A percentile compares a stretch with the other conserved stretches of the same genome.
These are phyloP conservation scores for Leccinum subrobustum DNA, from an alignment of 1,284 basidiomycete species.

Conservation along the genomic window DNA sequence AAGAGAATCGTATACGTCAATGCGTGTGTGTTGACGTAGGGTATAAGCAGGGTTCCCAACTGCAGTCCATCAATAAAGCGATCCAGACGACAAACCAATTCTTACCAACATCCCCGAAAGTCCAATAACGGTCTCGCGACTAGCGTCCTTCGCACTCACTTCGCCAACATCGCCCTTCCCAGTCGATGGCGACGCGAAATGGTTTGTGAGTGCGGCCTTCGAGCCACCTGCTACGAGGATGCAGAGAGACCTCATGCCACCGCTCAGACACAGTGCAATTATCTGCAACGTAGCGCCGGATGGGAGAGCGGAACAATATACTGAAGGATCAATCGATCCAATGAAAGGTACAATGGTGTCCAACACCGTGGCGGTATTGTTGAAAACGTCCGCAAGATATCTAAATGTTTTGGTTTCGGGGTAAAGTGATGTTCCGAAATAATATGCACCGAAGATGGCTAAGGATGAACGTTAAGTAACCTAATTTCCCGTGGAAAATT, in stretches of 20 bases:
- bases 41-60: constrained; percentile 59
- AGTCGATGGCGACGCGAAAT: constrained; percentile 53
- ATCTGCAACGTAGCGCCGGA: constrained; percentile 42
- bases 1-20: constrained; percentile 53
- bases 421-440: constrained; percentile 59
- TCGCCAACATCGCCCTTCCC: constrained; percentile 63
- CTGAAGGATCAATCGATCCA: constrained; percentile 31
- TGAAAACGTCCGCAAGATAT: constrained; percentile 67
- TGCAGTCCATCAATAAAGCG: constrained; percentile 27
- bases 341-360: constrained; percentile 61
- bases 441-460: constrained; percentile 64
- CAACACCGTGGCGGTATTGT: constrained; percentile 56
- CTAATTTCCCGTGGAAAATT: not conserved
- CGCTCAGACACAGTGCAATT: constrained; percentile 53
- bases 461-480: not conserved
- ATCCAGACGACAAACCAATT: not conserved
- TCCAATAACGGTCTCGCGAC: constrained; percentile 67
- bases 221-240: constrained; percentile 62
- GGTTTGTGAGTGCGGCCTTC: constrained; percentile 65
- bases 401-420: constrained; percentile 72
- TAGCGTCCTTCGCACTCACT: constrained; percentile 67
- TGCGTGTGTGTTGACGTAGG: constrained; percentile 47
- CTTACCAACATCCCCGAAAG: constrained; percentile 66
- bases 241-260: constrained; percentile 56
- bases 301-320: constrained; percentile 19